These are phyloP conservation scores for Tremellales sp. DNA, from an alignment of 1,284 basidiomycete genomes.

Conservation along the genomic window DNA sequence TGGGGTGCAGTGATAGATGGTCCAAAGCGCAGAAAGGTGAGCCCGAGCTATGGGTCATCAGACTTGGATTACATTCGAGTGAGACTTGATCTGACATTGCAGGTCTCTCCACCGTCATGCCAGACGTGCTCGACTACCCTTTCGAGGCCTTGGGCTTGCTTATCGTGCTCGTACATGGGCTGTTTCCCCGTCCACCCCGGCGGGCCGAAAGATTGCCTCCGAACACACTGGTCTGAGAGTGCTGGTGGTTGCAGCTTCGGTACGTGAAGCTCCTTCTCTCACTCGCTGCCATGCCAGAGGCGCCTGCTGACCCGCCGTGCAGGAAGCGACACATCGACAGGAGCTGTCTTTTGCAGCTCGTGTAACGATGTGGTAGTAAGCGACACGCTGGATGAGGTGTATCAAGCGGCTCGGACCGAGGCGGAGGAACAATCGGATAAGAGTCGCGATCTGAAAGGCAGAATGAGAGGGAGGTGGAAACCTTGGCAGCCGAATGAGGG, in stretches of 20 bases:
- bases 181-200: slow-evolving; percentile 56
- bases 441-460: slow-evolving; percentile 51
- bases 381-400: slow-evolving; percentile 49
- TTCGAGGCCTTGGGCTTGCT: slow-evolving; percentile 69
- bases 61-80: neutral
- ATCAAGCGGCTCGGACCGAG: slow-evolving; percentile 49
- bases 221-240: slow-evolving; percentile 22
- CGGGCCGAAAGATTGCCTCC: slow-evolving; percentile 22
- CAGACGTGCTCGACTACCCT: slow-evolving; percentile 59
- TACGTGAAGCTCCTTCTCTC: slow-evolving; percentile 51
- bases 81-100: neutral
- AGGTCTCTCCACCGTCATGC: slow-evolving; percentile 58
- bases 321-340: slow-evolving; percentile 61
- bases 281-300: too few species aligned
- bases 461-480: slow-evolving; percentile 31
- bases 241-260: slow-evolving; percentile 61
- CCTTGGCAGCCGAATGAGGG: slow-evolving; percentile 22
- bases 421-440: slow-evolving; percentile 56
- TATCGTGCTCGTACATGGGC: slow-evolving; percentile 69
- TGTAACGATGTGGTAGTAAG: slow-evolving; percentile 62
- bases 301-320: neutral
- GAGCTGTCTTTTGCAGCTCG: slow-evolving; percentile 57
- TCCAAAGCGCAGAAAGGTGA: slow-evolving; percentile 36
- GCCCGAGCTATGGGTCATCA: too few species aligned
- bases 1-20: slow-evolving; percentile 36